Conservation (phyloP, 495 filamentous ascomycete genomes). For the Podospora didyma region DNA sequence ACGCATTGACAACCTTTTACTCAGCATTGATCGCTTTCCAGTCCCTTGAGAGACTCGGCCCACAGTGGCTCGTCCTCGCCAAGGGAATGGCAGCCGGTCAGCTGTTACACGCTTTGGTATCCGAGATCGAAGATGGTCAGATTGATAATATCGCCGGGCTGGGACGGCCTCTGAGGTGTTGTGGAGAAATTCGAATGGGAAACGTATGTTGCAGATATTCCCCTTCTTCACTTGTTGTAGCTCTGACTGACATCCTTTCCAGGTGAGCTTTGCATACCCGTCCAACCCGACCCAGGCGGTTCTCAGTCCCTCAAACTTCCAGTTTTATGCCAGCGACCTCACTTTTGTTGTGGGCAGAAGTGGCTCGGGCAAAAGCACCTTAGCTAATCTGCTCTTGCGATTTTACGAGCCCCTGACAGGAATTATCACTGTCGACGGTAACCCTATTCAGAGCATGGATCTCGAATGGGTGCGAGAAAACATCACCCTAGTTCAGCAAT, state of each 20-base stretch:
- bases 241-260: constrained; percentile 1
- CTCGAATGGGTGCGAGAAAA: constrained; percentile 72
- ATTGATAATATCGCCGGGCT: constrained; percentile 22
- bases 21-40: constrained; percentile 72
- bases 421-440: constrained; percentile 64
- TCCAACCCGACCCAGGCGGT: constrained; percentile 60
- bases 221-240: neutral
- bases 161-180: constrained; percentile 32
- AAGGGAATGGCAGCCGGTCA: constrained; percentile 76
- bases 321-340: constrained; percentile 67
- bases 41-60: constrained; percentile 65
- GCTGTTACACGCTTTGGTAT: constrained; percentile 46
- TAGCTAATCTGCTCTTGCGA: constrained; percentile 72
- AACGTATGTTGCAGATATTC: constrained; percentile 49
- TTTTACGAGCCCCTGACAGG: constrained; percentile 70
- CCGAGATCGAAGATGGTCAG: constrained; percentile 10
- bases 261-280: constrained; percentile 85
- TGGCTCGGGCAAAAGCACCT: constrained; percentile 90
- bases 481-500: constrained; percentile 79
- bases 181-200: constrained; percentile 65
- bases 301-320: constrained; percentile 54
- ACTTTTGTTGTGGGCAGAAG: constrained; percentile 84
- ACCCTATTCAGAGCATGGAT: constrained; percentile 58
- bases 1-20: constrained; percentile 83
- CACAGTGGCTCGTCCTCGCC: constrained; percentile 68